phyloP scores from a whole-genome alignment of 306 rosid species.

The Quercus variabilis region DNA sequence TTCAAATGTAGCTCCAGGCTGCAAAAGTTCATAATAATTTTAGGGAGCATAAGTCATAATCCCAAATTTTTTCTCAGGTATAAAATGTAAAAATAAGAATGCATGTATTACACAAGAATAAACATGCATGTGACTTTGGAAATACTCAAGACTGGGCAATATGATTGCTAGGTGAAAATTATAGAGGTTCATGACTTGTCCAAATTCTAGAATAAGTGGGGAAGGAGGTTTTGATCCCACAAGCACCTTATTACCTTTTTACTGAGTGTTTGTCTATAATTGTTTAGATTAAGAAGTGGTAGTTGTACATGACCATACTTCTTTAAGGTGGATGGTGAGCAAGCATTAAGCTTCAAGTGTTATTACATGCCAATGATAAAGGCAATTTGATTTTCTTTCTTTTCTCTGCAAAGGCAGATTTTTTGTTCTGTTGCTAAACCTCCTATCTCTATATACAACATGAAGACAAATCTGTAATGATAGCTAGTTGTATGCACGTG shows the following conservation, averaged over 20 bases:
- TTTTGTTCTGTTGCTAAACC: not conserved
- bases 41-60: conserved; percentile 15
- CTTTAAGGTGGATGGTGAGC: too few species aligned
- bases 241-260: not conserved
- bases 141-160: not conserved
- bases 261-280: not conserved
- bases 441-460: not conserved
- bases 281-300: not conserved
- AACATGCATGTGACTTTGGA: not conserved
- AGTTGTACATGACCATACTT: not conserved
- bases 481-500: not conserved
- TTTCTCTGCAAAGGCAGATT: not conserved
- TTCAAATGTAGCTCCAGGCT: conserved; percentile 94
- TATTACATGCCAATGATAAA: not conserved
- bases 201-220: not conserved
- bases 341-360: too few species aligned
- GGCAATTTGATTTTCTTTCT: not conserved
- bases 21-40: conserved; percentile 39
- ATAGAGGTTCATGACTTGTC: too few species aligned
- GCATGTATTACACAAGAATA: not conserved
- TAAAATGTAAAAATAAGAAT: not conserved
- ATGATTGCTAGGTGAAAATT: not conserved
- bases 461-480: not conserved
- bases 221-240: not conserved
- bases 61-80: not conserved